Evolutionary conservation across 2,329 filamentous ascomycete genomes (phyloP).

Genomic region (Fusarium virguliforme): DNA sequence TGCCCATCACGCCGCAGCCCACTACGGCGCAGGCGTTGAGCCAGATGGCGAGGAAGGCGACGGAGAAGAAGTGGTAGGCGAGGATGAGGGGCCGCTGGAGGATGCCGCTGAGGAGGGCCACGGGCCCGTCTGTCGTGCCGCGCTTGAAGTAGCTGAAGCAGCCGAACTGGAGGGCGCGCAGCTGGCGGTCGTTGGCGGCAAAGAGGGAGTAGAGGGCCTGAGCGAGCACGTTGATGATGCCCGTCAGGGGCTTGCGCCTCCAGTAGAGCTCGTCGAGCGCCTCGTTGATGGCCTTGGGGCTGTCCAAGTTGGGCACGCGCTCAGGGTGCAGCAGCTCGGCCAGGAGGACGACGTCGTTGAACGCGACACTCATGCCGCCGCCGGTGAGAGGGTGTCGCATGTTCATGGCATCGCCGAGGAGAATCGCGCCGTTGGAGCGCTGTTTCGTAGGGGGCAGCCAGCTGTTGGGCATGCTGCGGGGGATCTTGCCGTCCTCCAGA

Average conservation of each 20-base stretch:
- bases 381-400: constrained; percentile 99
- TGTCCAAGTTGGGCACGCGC: constrained; percentile 77
- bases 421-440: constrained; percentile 74
- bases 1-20: constrained; percentile 56
- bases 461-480: constrained; percentile 92
- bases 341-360: constrained; percentile 90
- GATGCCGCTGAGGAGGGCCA: constrained; percentile 85
- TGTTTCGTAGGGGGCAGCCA: constrained; percentile 86
- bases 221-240: constrained; percentile 97
- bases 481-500: constrained; percentile 83
- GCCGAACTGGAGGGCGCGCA: constrained; percentile 86
- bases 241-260: constrained; percentile 84
- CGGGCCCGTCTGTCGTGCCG: constrained; percentile 82
- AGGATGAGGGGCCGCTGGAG: constrained; percentile 84
- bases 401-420: constrained; percentile 96
- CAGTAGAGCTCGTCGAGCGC: constrained; percentile 88
- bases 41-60: constrained; percentile 92
- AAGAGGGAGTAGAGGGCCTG: constrained; percentile 94
- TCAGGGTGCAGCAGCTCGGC: constrained; percentile 80
- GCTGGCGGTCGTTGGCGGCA: constrained; percentile 83
- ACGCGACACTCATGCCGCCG: constrained; percentile 97
- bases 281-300: constrained; percentile 75
- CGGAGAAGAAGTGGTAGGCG: constrained; percentile 94
- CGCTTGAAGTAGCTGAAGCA: constrained; percentile 95
- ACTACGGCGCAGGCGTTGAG: constrained; percentile 62